Evolutionary conservation across 1,139 yeast species (phyloP).

Genomic region (Zygoascus hellenicus): DNA sequence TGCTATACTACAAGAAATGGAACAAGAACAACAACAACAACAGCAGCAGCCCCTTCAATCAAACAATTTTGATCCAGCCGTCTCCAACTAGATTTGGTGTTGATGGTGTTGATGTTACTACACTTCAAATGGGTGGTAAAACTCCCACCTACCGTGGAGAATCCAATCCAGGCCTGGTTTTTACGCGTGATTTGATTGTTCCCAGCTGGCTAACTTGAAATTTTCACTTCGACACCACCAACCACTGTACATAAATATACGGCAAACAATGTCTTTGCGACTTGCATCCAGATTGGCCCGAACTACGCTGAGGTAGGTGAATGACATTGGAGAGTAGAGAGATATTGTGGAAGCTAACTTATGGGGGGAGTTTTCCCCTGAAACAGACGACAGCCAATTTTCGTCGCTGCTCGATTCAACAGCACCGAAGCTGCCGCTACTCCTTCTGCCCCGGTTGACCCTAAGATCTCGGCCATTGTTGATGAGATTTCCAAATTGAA

Average conservation of each 20-base stretch:
- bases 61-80: not conserved
- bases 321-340: not conserved
- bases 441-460: conserved; percentile 55
- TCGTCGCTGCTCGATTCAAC: conserved; percentile 39
- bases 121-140: too few relatives aligned
- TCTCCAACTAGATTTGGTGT: not conserved
- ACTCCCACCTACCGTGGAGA: not conserved
- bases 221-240: conserved; percentile 7
- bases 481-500: conserved; percentile 87
- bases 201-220: not conserved
- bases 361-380: too few relatives aligned
- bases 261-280: conserved; percentile 9
- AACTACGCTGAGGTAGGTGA: conserved; percentile 5
- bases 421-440: conserved; percentile 38
- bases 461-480: conserved; percentile 82
- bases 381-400: conserved; percentile 1
- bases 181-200: not conserved
- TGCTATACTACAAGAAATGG: too few relatives aligned
- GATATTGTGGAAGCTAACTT: not conserved
- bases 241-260: not conserved
- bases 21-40: too few relatives aligned
- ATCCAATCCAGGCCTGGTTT: not conserved
- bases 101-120: not conserved
- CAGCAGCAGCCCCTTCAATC: too few relatives aligned
- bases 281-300: conserved; percentile 10